These are phyloP conservation scores for Orbilia quercus DNA, from an alignment of 2,329 filamentous ascomycete genomes.

Conservation along the genomic window DNA sequence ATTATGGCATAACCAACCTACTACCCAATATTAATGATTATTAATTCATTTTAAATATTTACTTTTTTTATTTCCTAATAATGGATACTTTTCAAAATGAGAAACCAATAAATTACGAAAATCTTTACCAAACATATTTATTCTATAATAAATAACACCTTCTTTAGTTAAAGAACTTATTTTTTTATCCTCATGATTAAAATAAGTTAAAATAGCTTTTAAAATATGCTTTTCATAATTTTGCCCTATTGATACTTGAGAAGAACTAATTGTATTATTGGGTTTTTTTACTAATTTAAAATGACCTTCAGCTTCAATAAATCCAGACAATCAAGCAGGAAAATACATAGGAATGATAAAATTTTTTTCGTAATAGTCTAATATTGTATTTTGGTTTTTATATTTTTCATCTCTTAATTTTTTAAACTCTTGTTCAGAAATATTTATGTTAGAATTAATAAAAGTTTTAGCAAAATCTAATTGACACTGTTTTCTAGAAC, in stretches of 20 bases:
- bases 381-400: slow-evolving; percentile 8
- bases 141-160: slow-evolving; percentile 19
- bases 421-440: slow-evolving; percentile 6
- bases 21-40: slow-evolving; percentile 6
- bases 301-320: slow-evolving; percentile 31
- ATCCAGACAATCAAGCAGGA: slow-evolving; percentile 32
- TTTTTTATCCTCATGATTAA: slow-evolving; percentile 25
- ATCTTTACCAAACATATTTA: slow-evolving; percentile 4
- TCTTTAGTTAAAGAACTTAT: slow-evolving; percentile 9
- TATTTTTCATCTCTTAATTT: slow-evolving; percentile 10
- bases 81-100: slow-evolving; percentile 14
- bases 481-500: slow-evolving; percentile 10
- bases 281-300: slow-evolving; percentile 30
- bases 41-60: slow-evolving; percentile 7
- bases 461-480: slow-evolving; percentile 19
- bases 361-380: slow-evolving; percentile 14
- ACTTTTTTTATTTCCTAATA: slow-evolving; percentile 11
- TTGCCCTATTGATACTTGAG: slow-evolving; percentile 24
- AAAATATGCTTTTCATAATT: slow-evolving; percentile 36
- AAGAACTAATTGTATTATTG: slow-evolving; percentile 19
- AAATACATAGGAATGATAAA: slow-evolving; percentile 27
- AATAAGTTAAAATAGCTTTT: slow-evolving; percentile 31
- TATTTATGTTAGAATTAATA: slow-evolving; percentile 9
- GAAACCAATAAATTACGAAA: slow-evolving; percentile 18
- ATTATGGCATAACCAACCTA: too few species aligned